Evolutionary conservation across 2,329 filamentous ascomycete genomes (phyloP).

Genomic region (Fusarium foetens): DNA sequence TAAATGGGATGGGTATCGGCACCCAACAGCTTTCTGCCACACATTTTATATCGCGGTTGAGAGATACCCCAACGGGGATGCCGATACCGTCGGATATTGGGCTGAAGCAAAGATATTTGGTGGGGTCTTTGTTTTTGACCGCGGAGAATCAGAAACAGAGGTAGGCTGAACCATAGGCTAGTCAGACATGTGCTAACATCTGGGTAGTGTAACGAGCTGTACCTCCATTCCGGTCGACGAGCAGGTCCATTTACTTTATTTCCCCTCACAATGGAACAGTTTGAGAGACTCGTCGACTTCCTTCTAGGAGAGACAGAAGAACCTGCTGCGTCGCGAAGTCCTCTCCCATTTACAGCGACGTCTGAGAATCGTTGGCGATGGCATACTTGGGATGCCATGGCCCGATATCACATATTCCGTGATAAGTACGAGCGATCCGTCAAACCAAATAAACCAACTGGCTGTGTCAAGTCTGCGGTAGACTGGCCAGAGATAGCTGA

Average conservation of each 20-base stretch:
- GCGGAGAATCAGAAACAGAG: constrained; percentile 11
- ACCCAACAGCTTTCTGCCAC: constrained; percentile 9
- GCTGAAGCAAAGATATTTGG: constrained; percentile 28
- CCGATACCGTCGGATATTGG: constrained; percentile 24
- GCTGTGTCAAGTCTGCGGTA: background rate
- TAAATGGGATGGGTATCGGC: background rate
- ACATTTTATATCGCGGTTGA: background rate
- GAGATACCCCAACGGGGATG: constrained; percentile 6
- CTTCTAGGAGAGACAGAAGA: background rate
- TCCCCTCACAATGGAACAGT: constrained; percentile 8
- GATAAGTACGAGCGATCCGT: constrained; percentile 8
- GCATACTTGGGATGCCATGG: constrained; percentile 1
- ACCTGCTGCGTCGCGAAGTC: background rate
- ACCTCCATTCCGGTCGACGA: background rate
- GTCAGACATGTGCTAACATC: rapidly evolving
- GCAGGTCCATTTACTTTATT: constrained; percentile 4
- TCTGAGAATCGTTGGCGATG: constrained; percentile 15
- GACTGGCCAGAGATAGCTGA: constrained; percentile 17
- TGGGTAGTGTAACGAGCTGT: background rate
- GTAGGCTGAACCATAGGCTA: background rate
- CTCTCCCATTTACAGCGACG: background rate
- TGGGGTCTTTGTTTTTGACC: constrained; percentile 18
- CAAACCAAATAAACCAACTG: background rate
- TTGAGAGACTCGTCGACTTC: constrained; percentile 7
- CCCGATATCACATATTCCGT: constrained; percentile 19